Conservation (phyloP, 164 flowering plant species). For the Buxus sempervirens region DNA sequence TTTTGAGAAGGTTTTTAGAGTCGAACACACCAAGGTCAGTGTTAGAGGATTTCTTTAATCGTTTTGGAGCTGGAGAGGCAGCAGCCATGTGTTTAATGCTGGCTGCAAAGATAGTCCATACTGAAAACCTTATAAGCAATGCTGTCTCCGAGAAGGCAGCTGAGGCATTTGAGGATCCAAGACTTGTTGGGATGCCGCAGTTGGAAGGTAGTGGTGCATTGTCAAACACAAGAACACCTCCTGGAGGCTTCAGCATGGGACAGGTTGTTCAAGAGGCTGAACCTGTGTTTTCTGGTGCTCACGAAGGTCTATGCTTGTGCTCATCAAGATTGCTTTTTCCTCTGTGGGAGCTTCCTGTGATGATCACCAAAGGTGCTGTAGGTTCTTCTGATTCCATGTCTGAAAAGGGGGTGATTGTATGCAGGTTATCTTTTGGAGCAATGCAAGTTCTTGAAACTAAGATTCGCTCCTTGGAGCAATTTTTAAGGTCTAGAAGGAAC, state of each 20-base stretch:
- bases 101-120: constrained; percentile 68
- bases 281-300: constrained; percentile 96
- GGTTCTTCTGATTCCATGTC: constrained; percentile 39
- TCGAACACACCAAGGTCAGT: constrained; percentile 69
- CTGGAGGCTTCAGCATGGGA: constrained; percentile 96
- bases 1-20: constrained; percentile 74
- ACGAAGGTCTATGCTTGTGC: constrained; percentile 95
- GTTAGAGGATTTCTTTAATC: constrained; percentile 88
- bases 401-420: constrained; percentile 57
- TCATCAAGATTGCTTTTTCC: constrained; percentile 88
- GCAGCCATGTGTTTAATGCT: constrained; percentile 96
- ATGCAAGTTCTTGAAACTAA: constrained; percentile 91
- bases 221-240: constrained; percentile 68
- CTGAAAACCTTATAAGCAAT: constrained; percentile 65
- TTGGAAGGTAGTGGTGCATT: constrained; percentile 75
- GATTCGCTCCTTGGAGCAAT: constrained; percentile 82
- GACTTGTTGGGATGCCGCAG: constrained; percentile 93
- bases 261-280: constrained; percentile 99
- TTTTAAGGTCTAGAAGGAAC: constrained; percentile 78
- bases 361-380: constrained; percentile 51
- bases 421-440: constrained; percentile 74
- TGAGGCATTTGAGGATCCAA: constrained; percentile 94
- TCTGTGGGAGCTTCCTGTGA: constrained; percentile 91
- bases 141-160: constrained; percentile 87
- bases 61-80: constrained; percentile 96